Base-by-base conservation (phyloP, 805 yeast species). In the Wickerhamiella alocasiicola region DNA sequence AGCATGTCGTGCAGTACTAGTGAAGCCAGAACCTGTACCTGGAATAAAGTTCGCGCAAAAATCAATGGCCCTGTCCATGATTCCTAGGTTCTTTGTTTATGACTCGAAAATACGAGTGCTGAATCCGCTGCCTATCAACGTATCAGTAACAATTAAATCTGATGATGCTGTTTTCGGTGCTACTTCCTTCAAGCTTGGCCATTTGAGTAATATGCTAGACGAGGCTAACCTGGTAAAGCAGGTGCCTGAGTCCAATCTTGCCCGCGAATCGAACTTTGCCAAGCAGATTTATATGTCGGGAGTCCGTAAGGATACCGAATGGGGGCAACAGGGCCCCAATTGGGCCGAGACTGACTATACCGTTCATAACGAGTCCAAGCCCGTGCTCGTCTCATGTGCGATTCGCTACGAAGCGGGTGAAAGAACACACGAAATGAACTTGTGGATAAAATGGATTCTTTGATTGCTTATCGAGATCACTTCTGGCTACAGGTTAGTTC, bases 1-100 rank as follows among this genome's bases (percentile, higher is more conserved):
- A 13, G 57, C 51, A 6, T 62, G 66, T 41, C 48, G 56, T 12
- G 47, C 49, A n/a, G 32, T 49, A n/a, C 51, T 61, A 13, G 53
- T 53, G 4, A 48, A 52, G n/a, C 66, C 65, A 0, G 60, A 52
- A 7, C 45, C 49, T 7, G 44, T 43, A 31, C 51, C 59, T 2
- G 21, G 48, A 2, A 37, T 49, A 11, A 44, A 39, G 39, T 55
- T 45, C 47, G 43, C 37, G 20, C 21, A 36, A 15, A 48, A 50
- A 34, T 32, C 44, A 4, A 33, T 55, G 45, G 63, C 63, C 1
- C 32, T 51, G 26, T 30, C 46, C 18, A 39, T 31, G 18, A 40
- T 59, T 5, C 63, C 63, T 4, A 36, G 36, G 11, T 15, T 53
- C 27, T 41, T 13, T 30, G 41, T 18, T 23, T 27, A 31, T 12